phyloP scores from a whole-genome alignment of 2,329 filamentous ascomycete genomes.

The Cytospora mali region DNA sequence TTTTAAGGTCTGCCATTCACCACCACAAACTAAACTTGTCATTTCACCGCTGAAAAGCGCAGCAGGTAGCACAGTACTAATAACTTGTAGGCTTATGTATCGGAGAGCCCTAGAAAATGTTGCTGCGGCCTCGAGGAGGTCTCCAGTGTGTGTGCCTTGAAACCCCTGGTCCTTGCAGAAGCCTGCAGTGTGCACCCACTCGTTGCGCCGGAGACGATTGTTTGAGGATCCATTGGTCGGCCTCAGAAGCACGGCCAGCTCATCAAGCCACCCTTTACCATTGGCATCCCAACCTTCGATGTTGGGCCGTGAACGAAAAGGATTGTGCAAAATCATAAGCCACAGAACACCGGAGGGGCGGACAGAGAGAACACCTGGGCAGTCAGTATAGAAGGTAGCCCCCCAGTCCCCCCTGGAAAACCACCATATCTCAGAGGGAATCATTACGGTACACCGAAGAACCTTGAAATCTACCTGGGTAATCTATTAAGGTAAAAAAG shows the following conservation, averaged over 20 bases:
- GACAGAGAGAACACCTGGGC: background rate
- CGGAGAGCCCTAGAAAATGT: background rate
- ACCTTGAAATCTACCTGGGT: too few species aligned
- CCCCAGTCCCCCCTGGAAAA: too few species aligned
- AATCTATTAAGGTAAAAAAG: background rate
- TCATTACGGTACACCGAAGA: too few species aligned
- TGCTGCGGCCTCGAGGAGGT: background rate
- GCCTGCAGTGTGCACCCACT: constrained; percentile 32
- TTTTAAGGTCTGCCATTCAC: too few species aligned
- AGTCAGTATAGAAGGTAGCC: background rate
- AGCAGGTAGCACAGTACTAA: background rate
- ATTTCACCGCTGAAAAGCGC: background rate
- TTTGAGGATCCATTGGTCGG: constrained; percentile 35
- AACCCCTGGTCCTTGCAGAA: constrained; percentile 25
- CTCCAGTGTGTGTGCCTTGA: constrained; percentile 9
- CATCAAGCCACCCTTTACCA: constrained; percentile 36
- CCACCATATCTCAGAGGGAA: too few species aligned
- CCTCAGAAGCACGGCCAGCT: constrained; percentile 37
- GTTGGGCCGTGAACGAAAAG: constrained; percentile 7
- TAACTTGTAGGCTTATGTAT: background rate
- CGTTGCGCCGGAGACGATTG: constrained; percentile 30
- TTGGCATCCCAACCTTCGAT: constrained; percentile 35
- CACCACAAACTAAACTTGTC: too few species aligned
- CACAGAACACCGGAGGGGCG: background rate
- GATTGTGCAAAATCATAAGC: background rate